Evolutionary conservation across 2,329 filamentous ascomycete genomes (phyloP), one percentile per base, ranked within the genome.

Genomic region (Dactylella cylindrospora): DNA sequence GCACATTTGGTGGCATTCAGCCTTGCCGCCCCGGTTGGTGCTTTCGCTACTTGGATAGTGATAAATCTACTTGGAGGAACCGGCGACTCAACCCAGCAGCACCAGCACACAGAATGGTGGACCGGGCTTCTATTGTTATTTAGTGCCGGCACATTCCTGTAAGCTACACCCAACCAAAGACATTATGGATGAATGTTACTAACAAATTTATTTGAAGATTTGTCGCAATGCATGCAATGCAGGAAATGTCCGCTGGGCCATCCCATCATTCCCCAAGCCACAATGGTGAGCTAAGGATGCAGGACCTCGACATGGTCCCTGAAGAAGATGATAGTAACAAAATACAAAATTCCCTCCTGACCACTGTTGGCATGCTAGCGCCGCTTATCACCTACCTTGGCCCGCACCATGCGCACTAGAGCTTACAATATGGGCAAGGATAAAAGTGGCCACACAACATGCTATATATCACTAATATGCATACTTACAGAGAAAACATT

Each of bases 171-270:
- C 20, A 26, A 33, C 26, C 23, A 23, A 15, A 28, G 15, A 20
- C 31, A 3, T n/a, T 43, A 15, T 26, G 20, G 40, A 10, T 38
- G 39, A 25, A 29, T 38, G 7, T 60, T 40, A 54, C 68, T 71
- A 65, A 73, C 66, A 65, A 23, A 40, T 17, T 38, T 7, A 6
- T 41, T 10, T 65, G 13, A 19, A 94, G 89, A 68, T 95, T 97
- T 70, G 93, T 98, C 35, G 93, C 93, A 0, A 96, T 97, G 90
- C 93, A 98, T 71, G 90, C 90, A 0, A 95, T 97, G 89, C 88
- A 94, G 71, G 90, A 95, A 33, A 62, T 62, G 8, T 23, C 49
- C 2, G 43, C 36, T 17, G 36, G 43, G 7, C 36, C 23, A 2
- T 32, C 46, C 9, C 57, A 62, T 23, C 49, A 62, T 15, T 41